These are phyloP conservation scores for Pseudognaphalium luteoalbum DNA, from an alignment of 129 eudicot species.

Conservation along the genomic window DNA sequence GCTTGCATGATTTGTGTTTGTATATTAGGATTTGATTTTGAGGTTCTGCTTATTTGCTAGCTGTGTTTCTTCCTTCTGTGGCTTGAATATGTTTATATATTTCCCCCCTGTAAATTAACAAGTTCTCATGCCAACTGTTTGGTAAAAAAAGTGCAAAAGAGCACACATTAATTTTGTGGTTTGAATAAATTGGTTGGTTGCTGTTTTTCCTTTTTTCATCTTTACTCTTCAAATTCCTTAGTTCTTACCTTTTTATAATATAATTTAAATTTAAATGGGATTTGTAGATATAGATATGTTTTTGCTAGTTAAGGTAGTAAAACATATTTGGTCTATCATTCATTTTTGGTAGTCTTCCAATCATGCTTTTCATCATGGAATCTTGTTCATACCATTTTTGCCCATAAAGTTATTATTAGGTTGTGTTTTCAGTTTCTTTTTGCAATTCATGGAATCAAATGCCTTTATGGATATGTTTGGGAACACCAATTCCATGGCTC, in stretches of 20 bases:
- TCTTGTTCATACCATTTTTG: slow-evolving; percentile 41
- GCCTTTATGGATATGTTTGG: slow-evolving; percentile 18
- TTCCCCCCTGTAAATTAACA: not conserved
- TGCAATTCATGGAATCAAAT: slow-evolving; percentile 18
- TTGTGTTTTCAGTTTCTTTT: slow-evolving; percentile 26
- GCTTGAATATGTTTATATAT: not conserved
- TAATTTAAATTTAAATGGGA: slow-evolving; percentile 19
- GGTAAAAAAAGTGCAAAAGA: not conserved
- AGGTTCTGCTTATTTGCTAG: not conserved
- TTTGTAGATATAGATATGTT: slow-evolving; percentile 9
- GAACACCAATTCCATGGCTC: not conserved
- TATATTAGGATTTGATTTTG: not conserved
- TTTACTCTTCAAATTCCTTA: not conserved
- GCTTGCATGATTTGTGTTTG: slow-evolving; percentile 4
- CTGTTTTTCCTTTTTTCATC: not conserved
- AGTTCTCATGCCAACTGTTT: not conserved
- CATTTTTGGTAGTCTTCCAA: slow-evolving; percentile 31
- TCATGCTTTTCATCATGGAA: slow-evolving; percentile 43
- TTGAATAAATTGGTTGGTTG: not conserved
- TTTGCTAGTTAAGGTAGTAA: slow-evolving; percentile 32
- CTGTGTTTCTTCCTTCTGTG: slow-evolving; percentile 8
- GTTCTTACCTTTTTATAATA: not conserved
- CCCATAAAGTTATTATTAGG: slow-evolving; percentile 27
- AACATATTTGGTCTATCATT: slow-evolving; percentile 30
- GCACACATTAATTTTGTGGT: not conserved